These are phyloP conservation scores for Nemania sp. DNA, from an alignment of 2,329 filamentous ascomycete species.

Conservation along the genomic window DNA sequence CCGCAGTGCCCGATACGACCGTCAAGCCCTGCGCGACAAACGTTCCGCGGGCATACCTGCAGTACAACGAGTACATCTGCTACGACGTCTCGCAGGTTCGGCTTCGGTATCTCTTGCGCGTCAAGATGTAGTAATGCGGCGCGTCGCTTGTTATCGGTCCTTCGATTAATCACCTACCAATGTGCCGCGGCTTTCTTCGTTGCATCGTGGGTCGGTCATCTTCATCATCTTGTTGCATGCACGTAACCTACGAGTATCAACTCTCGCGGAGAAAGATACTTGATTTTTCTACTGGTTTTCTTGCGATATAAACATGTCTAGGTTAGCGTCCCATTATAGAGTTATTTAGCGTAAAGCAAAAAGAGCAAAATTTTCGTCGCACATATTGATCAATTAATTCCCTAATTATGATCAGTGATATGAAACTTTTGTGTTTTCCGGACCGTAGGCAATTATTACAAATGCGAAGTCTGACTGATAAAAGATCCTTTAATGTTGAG, in stretches of 20 bases:
- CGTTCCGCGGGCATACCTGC: constrained; percentile 50
- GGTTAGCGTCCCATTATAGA: too few relatives aligned
- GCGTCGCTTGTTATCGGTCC: not conserved
- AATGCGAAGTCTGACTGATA: too few relatives aligned
- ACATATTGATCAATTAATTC: not conserved
- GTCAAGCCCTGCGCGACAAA: constrained; percentile 52
- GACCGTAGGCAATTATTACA: too few relatives aligned
- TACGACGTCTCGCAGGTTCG: constrained; percentile 72
- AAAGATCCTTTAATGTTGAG: not conserved
- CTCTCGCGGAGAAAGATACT: too few relatives aligned
- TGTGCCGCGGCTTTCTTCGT: not conserved
- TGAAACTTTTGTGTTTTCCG: not conserved
- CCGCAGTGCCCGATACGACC: constrained; percentile 51
- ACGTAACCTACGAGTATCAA: too few relatives aligned
- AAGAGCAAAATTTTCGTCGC: not conserved
- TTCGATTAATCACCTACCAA: too few relatives aligned
- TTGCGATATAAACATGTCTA: too few relatives aligned
- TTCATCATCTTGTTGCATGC: too few relatives aligned
- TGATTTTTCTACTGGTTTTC: too few relatives aligned
- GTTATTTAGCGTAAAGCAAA: not conserved
- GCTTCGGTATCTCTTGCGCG: constrained; percentile 69
- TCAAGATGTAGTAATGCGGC: constrained; percentile 52
- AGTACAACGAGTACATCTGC: constrained; percentile 75
- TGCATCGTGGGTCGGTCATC: too few relatives aligned
- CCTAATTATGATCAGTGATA: not conserved